These are phyloP conservation scores for Chondrostereum purpureum DNA, from an alignment of 1,284 basidiomycete genomes.

Conservation along the genomic window DNA sequence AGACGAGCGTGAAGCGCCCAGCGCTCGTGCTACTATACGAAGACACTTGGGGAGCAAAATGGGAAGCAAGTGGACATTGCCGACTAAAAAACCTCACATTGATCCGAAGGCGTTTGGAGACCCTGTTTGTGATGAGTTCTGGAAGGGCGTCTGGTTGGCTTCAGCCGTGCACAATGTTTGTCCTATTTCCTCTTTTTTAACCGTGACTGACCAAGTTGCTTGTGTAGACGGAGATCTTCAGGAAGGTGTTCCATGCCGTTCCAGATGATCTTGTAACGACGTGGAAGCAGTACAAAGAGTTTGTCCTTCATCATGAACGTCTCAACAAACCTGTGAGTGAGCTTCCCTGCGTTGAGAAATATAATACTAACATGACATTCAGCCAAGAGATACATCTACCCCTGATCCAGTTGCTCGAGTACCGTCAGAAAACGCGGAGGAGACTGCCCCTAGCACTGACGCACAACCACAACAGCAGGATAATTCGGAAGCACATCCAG, in stretches of 20 bases:
- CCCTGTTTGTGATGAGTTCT: constrained; percentile 80
- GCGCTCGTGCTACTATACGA: constrained; percentile 43
- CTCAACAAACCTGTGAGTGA: constrained; percentile 57
- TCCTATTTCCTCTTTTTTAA: constrained; percentile 14
- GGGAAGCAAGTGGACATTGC: constrained; percentile 55
- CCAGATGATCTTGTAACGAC: constrained; percentile 89
- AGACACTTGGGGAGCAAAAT: constrained; percentile 52
- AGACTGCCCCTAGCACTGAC: constrained; percentile 25
- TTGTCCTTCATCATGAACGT: constrained; percentile 70
- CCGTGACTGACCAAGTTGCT: constrained; percentile 11
- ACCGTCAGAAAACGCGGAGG: constrained; percentile 53
- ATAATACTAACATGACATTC: constrained; percentile 10
- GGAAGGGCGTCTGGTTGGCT: constrained; percentile 85
- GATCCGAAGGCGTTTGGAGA: constrained; percentile 81
- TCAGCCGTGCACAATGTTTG: constrained; percentile 79
- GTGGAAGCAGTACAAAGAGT: constrained; percentile 94
- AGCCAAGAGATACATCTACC: constrained; percentile 41
- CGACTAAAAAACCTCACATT: constrained; percentile 62
- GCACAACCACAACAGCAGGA: constrained; percentile 18
- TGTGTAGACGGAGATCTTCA: constrained; percentile 85
- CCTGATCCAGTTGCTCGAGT: constrained; percentile 45
- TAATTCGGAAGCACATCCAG: constrained; percentile 13
- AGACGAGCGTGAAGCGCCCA: constrained; percentile 45
- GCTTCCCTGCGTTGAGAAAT: not conserved
- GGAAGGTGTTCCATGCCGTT: constrained; percentile 87